Percentiles rank a stretch among this genome's conserved stretches.
Evolutionary conservation across 2,329 filamentous ascomycete species (phyloP).

Genomic region (Penicillium corylophilum): DNA sequence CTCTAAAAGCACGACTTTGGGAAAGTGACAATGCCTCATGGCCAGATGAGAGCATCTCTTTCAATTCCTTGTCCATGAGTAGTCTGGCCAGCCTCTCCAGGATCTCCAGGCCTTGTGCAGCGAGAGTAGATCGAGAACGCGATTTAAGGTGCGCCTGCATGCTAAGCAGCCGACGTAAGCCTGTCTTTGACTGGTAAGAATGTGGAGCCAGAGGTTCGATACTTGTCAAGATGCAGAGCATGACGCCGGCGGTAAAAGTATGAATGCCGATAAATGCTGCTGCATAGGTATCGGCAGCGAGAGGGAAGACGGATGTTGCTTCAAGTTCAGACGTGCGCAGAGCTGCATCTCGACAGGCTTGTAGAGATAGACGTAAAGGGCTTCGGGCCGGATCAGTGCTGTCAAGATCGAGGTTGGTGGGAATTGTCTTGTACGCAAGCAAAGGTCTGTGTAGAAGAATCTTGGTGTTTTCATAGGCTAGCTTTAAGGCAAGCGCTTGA

Average conservation of each 20-base stretch:
- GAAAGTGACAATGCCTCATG: background rate
- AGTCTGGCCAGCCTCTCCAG: constrained; percentile 17
- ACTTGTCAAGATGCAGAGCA: constrained; percentile 23
- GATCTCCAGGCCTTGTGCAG: constrained; percentile 22
- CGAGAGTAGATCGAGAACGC: constrained; percentile 12
- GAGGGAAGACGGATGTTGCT: constrained; percentile 7
- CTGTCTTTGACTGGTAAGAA: constrained; percentile 18
- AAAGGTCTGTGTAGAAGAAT: constrained; percentile 33
- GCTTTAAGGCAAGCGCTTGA: constrained; percentile 32
- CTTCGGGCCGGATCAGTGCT: background rate
- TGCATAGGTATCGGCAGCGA: constrained; percentile 25
- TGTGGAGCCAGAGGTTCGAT: constrained; percentile 19
- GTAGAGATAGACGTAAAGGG: constrained; percentile 8
- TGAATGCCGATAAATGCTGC: constrained; percentile 26
- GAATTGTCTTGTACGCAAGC: constrained; percentile 20
- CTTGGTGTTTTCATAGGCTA: constrained; percentile 36
- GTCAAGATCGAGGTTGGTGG: background rate
- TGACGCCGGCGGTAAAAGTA: constrained; percentile 26
- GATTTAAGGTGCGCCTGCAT: constrained; percentile 20
- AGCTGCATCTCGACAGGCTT: constrained; percentile 21
- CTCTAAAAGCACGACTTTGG: background rate
- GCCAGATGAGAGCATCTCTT: constrained; percentile 11
- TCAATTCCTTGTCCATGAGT: constrained; percentile 25
- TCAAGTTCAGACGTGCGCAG: constrained; percentile 16
- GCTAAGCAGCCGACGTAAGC: constrained; percentile 18